These are phyloP conservation scores for Crithidia bombi DNA, from an alignment of 208 protist genomes.

Conservation along the genomic window DNA sequence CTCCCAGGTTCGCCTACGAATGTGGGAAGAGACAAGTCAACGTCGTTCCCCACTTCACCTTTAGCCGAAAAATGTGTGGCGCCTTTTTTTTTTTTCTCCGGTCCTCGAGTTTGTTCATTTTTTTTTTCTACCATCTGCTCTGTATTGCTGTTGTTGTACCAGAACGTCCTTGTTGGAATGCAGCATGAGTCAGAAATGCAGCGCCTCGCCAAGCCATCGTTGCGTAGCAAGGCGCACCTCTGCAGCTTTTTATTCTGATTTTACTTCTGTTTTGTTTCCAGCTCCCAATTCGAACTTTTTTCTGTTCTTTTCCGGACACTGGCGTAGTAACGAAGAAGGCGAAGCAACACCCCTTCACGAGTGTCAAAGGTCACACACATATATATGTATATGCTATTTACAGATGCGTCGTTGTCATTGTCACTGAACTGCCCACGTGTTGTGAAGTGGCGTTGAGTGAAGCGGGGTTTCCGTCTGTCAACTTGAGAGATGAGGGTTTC, in stretches of 20 bases:
- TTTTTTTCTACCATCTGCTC: constrained; percentile 1
- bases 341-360: background rate
- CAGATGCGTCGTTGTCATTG: background rate
- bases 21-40: constrained; percentile 42
- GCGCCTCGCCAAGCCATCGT: background rate
- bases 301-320: background rate
- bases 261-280: background rate
- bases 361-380: background rate
- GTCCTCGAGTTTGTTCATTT: constrained; percentile 8
- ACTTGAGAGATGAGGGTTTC: constrained; percentile 21
- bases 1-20: no score
- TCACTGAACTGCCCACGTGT: background rate
- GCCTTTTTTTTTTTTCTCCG: constrained; percentile 1
- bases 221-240: background rate
- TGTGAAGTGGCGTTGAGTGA: background rate
- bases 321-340: background rate
- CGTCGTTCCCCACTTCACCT: constrained; percentile 35
- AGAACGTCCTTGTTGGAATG: background rate
- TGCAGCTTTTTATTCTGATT: background rate
- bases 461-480: background rate
- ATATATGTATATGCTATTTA: background rate
- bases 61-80: background rate
- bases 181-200: constrained; percentile 13
- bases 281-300: constrained; percentile 11
- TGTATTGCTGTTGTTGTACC: constrained; percentile 18